Base-by-base conservation (phyloP, 768 basidiomycete species). In the Auricularia cornea region DNA sequence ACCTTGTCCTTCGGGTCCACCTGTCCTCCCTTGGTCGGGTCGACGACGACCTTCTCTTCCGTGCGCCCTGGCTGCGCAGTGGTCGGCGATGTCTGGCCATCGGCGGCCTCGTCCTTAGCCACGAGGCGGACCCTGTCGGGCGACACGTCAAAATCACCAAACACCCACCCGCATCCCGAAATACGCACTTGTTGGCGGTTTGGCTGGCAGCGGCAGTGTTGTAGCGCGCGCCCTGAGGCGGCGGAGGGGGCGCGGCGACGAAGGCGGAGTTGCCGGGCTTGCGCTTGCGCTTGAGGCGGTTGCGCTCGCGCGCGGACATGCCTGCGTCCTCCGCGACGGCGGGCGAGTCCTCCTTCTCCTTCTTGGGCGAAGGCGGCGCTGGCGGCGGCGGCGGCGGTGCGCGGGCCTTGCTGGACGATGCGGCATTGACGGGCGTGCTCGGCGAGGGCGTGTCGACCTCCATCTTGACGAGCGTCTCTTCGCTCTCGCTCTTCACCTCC, bases 231-330 rank as follows among this genome's bases (percentile, higher is more conserved):
- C 33, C 61, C 59, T 38, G 64, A 10, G 51, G 63, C 29, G 4
- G 62, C 32, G 33, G 67, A 20, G 54, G 51, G 28, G 60, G 57
- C 18, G 68, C 64, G 14, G 87, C 81, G 18, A 94, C 92, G 68
- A 92, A 92, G 1, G 89, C 90, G 33, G 86, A 78, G 70, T 89
- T 91, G 3, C 92, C 94, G 3, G 83, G 81, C 70, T 95, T 97
- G 62, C 95, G 89, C 72, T 98, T 98, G 31, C 97, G 83, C 74
- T 99, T 99, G 33, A 98, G 78, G 57, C 95, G 84, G 72, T 97
- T 97, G 33, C 90, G 85, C 74, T 98, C 96, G 61, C 97, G 86
- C 12, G 94, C 93, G 33, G 94, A 97, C 54, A 98, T 77, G 5
- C 82, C 83, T 8, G 70, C 71, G 59, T 61, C 35, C 26, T 56